Percentiles rank a stretch among this genome's conserved stretches.
These are phyloP conservation scores for Populus pruinosa DNA, from an alignment of 345 rosid species.

Conservation along the genomic window DNA sequence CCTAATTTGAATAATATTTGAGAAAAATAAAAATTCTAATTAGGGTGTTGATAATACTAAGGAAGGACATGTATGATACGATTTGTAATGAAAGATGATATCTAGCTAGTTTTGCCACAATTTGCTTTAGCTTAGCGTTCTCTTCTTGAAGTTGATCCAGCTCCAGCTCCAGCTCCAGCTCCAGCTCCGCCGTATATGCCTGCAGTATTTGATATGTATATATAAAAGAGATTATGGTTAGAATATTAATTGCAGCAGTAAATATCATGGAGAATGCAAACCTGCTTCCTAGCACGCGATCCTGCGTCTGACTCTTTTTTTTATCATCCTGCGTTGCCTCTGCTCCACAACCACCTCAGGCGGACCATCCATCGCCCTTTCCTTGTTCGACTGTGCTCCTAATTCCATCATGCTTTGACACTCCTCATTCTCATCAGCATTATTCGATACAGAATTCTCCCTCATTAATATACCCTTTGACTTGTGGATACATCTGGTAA, in stretches of 20 bases:
- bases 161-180: too few relatives aligned
- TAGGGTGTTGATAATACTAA: too few relatives aligned
- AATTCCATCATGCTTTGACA: slow-evolving; percentile 28
- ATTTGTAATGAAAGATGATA: too few relatives aligned
- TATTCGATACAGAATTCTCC: slow-evolving; percentile 39
- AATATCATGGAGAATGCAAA: slow-evolving; percentile 4
- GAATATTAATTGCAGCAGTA: not conserved
- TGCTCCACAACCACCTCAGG: slow-evolving; percentile 72
- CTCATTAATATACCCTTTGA: slow-evolving; percentile 19
- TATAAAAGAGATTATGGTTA: not conserved
- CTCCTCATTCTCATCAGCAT: slow-evolving; percentile 28
- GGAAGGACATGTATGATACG: too few relatives aligned
- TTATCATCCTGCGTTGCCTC: slow-evolving; percentile 83
- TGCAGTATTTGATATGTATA: too few relatives aligned
- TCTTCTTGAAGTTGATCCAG: too few relatives aligned
- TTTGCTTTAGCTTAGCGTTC: too few relatives aligned
- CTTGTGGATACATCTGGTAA: slow-evolving; percentile 30
- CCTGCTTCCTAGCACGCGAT: slow-evolving; percentile 95
- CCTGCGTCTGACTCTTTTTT: slow-evolving; percentile 95
- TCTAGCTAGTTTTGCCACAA: too few relatives aligned
- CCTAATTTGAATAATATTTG: too few relatives aligned
- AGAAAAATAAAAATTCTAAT: too few relatives aligned
- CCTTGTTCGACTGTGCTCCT: slow-evolving; percentile 33
- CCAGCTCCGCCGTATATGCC: too few relatives aligned
- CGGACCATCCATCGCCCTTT: slow-evolving; percentile 62